Conservation (phyloP, 129 eudicot genomes). For the Saussurea involucrata region DNA sequence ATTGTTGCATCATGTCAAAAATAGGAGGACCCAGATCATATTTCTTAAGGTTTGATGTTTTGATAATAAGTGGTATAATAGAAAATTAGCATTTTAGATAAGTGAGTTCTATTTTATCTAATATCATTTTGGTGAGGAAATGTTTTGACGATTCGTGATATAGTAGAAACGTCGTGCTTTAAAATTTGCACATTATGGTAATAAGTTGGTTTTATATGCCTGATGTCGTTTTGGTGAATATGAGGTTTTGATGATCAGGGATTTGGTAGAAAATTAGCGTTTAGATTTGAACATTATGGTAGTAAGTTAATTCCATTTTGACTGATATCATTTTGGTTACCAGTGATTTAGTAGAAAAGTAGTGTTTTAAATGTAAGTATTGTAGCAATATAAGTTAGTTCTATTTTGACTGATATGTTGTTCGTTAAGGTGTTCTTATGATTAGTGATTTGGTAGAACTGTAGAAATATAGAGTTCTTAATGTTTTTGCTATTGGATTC, state of each 20-base stretch:
- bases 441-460: not conserved
- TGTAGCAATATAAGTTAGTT: not conserved
- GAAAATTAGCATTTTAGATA: too few relatives aligned
- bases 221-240: not conserved
- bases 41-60: too few relatives aligned
- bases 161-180: too few relatives aligned
- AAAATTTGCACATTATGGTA: too few relatives aligned
- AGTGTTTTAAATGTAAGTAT: not conserved
- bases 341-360: not conserved
- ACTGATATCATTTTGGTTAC: not conserved
- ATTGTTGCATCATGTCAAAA: too few relatives aligned
- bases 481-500: not conserved
- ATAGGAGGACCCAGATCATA: too few relatives aligned
- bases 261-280: not conserved
- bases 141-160: too few relatives aligned
- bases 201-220: too few relatives aligned
- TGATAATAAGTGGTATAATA: too few relatives aligned
- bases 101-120: too few relatives aligned
- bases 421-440: not conserved
- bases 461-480: not conserved
- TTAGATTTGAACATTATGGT: not conserved
- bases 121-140: too few relatives aligned
- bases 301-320: not conserved
- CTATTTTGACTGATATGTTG: not conserved
- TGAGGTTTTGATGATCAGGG: not conserved